phyloP scores from a whole-genome alignment of 257 asterid species.

The Lycium ferocissimum region DNA sequence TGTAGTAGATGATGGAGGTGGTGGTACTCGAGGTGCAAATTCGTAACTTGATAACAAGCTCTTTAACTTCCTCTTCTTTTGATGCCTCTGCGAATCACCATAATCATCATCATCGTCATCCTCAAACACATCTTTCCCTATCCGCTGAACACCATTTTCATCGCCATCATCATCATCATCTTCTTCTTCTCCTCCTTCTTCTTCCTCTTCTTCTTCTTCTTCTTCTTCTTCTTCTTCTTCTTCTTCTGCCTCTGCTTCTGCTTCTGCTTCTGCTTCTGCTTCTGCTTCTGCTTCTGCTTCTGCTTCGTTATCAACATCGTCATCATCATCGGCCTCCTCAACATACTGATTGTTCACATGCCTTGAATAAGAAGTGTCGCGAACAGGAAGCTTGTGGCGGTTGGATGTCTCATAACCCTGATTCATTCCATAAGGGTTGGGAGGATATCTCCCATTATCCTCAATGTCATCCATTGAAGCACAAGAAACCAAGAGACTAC shows the following conservation, averaged over 20 bases:
- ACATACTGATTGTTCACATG: conserved; percentile 46
- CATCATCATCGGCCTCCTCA: conserved; percentile 46
- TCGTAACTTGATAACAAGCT: conserved; percentile 73
- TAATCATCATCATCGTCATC: conserved; percentile 53
- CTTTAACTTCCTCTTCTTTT: conserved; percentile 70
- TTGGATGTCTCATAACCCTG: conserved; percentile 45
- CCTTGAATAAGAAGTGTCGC: conserved; percentile 29
- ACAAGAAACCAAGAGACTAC: conserved; percentile 31
- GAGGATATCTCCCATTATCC: conserved; percentile 59
- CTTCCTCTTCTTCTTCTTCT: background rate
- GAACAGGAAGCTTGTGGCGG: conserved; percentile 46
- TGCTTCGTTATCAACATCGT: conserved; percentile 30
- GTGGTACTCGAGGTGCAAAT: conserved; percentile 82
- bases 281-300: background rate
- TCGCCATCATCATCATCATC: conserved; percentile 56
- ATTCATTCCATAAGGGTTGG: conserved; percentile 44
- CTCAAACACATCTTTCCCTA: conserved; percentile 43
- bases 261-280: too few relatives aligned
- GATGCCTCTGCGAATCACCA: conserved; percentile 57
- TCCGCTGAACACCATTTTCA: conserved; percentile 56
- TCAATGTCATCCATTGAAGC: conserved; percentile 63
- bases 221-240: too few relatives aligned
- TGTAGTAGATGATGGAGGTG: conserved; percentile 54
- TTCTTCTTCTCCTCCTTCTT: conserved; percentile 36
- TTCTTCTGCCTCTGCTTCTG: background rate